Conservation (phyloP, 2,329 filamentous ascomycete species). For the Dryadomyces quercus-mongolicae region DNA sequence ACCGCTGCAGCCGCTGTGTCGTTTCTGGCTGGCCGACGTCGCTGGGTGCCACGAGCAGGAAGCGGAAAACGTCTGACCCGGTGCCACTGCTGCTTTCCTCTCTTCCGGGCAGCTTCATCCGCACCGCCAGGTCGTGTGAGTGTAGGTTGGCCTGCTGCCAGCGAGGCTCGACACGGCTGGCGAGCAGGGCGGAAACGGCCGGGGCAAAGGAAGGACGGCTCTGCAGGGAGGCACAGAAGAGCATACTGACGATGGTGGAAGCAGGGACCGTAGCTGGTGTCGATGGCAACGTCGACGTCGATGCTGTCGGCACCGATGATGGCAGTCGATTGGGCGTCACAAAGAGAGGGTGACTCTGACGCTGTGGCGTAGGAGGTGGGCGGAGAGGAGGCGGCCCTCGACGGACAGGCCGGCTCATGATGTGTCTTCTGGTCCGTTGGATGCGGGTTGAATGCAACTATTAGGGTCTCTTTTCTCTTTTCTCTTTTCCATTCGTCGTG, state of each 20-base stretch:
- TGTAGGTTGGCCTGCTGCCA: slow-evolving; percentile 11
- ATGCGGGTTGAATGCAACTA: too few species aligned
- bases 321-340: background rate
- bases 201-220: slow-evolving; percentile 24
- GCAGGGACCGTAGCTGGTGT: background rate
- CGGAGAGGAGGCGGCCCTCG: background rate
- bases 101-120: slow-evolving; percentile 13
- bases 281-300: background rate
- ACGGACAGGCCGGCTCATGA: background rate
- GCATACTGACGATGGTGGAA: background rate
- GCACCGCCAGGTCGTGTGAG: slow-evolving; percentile 33
- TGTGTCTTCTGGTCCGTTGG: background rate
- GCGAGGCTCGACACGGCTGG: slow-evolving; percentile 12
- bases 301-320: background rate
- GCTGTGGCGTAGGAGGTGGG: background rate
- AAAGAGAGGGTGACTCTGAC: background rate
- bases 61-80: slow-evolving; percentile 17
- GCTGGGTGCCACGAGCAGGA: slow-evolving; percentile 26
- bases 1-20: slow-evolving; percentile 22
- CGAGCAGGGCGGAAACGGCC: slow-evolving; percentile 17
- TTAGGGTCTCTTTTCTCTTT: background rate
- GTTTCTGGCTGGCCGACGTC: slow-evolving; percentile 21
- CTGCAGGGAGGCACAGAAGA: slow-evolving; percentile 27
- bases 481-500: background rate
- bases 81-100: background rate